Evolutionary conservation across 2,329 filamentous ascomycete genomes (phyloP).

Genomic region (Penicillium sp.): DNA sequence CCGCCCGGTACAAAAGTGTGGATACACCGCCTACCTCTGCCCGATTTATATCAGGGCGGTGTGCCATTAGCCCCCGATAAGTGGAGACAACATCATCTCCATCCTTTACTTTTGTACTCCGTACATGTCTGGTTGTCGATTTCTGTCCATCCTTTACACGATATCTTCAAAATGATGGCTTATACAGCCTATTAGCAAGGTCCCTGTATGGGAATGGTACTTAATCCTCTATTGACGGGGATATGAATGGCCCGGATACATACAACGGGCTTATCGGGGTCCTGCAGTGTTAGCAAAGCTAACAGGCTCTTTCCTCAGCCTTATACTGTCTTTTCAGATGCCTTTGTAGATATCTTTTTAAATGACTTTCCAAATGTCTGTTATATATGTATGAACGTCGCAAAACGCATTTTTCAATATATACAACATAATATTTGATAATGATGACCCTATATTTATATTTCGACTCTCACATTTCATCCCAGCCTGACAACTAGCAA

Average conservation of each 20-base stretch:
- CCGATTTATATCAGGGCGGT: neutral
- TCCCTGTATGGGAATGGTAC: no score
- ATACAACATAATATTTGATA: no score
- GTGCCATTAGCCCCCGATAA: neutral
- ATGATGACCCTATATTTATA: no score
- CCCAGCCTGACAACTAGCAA: no score
- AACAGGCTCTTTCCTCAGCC: neutral
- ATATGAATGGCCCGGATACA: neutral
- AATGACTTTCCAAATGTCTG: no score
- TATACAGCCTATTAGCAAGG: neutral
- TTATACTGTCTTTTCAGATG: no score
- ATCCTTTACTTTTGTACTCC: no score
- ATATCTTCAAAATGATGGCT: neutral
- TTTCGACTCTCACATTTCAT: no score
- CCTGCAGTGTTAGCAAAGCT: neutral
- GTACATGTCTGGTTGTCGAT: neutral
- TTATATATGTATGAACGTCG: no score
- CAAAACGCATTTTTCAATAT: no score
- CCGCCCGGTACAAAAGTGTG: constrained; percentile 6
- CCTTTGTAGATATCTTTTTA: no score
- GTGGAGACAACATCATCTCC: neutral
- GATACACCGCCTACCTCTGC: constrained; percentile 4
- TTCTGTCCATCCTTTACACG: neutral
- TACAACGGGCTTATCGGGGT: neutral
- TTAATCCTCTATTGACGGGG: no score